Percentiles rank a stretch among this genome's conserved stretches.
Evolutionary conservation across 2,329 filamentous ascomycete genomes (phyloP).

Genomic region (Colletotrichum liaoningense): DNA sequence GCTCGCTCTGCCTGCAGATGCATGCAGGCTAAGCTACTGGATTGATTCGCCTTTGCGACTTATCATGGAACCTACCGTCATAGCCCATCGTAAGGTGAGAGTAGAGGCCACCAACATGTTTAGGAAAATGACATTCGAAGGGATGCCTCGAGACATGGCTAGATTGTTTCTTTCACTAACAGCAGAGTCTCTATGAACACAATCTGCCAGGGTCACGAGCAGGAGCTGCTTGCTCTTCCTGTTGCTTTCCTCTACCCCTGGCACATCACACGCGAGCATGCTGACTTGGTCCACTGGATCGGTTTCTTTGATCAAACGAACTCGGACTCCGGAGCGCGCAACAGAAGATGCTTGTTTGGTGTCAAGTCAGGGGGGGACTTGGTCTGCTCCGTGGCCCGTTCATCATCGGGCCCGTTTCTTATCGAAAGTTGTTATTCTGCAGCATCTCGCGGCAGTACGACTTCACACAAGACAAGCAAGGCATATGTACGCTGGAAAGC

Average conservation of each 20-base stretch:
- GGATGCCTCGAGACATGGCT: conserved; percentile 2
- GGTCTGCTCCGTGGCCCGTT: conserved; percentile 19
- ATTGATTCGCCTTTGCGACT: neutral
- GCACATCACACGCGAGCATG: neutral
- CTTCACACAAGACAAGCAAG: neutral
- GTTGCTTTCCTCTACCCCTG: neutral
- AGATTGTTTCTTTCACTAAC: conserved; percentile 6
- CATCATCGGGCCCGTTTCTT: neutral
- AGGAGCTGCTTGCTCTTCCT: neutral
- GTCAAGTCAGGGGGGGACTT: conserved; percentile 13
- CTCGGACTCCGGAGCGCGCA: conserved; percentile 17
- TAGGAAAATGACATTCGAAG: conserved; percentile 1
- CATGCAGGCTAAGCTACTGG: neutral
- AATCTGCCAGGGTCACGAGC: conserved; percentile 8
- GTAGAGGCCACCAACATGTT: conserved; percentile 6
- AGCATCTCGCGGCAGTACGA: neutral
- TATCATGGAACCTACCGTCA: neutral
- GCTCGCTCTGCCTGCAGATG: neutral
- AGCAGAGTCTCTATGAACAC: neutral
- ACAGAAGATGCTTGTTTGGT: conserved; percentile 25
- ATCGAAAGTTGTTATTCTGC: neutral
- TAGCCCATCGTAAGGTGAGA: neutral
- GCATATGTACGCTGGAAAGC: neutral
- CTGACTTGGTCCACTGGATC: neutral
- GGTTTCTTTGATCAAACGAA: conserved; percentile 14